A percentile compares a stretch with the other conserved stretches of the same genome.
These are phyloP conservation scores for Abelmoschus esculentus DNA, from an alignment of 345 rosid genomes.

Conservation along the genomic window DNA sequence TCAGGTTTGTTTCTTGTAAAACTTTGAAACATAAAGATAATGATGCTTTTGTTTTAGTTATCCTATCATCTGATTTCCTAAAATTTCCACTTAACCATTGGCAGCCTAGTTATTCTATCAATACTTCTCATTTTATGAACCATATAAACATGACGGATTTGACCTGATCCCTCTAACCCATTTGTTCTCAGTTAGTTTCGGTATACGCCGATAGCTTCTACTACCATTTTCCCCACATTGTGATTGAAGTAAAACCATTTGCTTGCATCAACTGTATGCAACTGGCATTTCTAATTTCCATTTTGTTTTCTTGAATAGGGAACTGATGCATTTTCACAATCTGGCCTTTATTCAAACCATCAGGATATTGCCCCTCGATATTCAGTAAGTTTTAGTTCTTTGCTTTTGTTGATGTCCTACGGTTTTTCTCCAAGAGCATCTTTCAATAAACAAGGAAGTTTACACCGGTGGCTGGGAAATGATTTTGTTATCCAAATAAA, in stretches of 20 bases:
- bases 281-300: background rate
- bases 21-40: background rate
- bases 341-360: conserved; percentile 90
- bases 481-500: background rate
- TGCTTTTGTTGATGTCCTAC: background rate
- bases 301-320: conserved; percentile 35
- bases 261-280: background rate
- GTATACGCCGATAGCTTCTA: background rate
- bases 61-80: background rate
- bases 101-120: background rate
- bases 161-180: background rate
- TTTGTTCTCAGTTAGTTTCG: background rate
- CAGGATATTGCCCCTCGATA: conserved; percentile 96
- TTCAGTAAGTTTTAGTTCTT: conserved; percentile 49
- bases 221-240: background rate
- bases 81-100: background rate
- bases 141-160: background rate
- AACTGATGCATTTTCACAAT: conserved; percentile 91
- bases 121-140: background rate
- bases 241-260: background rate
- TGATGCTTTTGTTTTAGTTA: background rate
- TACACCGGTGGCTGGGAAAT: background rate
- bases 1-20: conserved; percentile 41
- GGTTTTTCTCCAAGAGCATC: background rate
- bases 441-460: background rate